Evolutionary conservation across 2,329 filamentous ascomycete genomes (phyloP), one percentile per base, ranked within the genome.

Genomic region (Aspergillus eucalypticola): DNA sequence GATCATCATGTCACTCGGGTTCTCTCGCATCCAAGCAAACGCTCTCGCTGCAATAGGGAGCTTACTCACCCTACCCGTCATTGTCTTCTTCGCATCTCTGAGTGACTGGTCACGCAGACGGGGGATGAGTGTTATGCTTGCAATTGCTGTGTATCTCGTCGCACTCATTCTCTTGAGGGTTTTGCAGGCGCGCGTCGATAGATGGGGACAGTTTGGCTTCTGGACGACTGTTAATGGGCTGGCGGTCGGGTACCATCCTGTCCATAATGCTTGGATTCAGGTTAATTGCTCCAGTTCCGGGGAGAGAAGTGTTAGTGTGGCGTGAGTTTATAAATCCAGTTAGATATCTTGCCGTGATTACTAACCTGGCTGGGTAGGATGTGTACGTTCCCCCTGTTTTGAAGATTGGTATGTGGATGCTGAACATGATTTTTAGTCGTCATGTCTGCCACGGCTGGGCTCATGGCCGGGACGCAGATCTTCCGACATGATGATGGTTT

Each of bases 211-310:
- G 10, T 83, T 80, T 73, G 81, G 76, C 0, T 69, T 85, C 5
- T 84, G 82, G 82, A 84, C 82, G 3, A 73, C 74, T 0, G 75
- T 84, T 3, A 84, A 84, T 66, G 72, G 72, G 1, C 78, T 84
- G 39, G 81, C 82, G 0, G 82, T 84, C 8, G 80, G 82, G 0
- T 84, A 84, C 62, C 82, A 84, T 67, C 82, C 82, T 0, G 75
- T 82, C 0, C 81, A 84, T 57, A 84, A 84, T 67, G 76, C 80
- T 0, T 84, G 82, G 82, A 71, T 82, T 17, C 81, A 83, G 65
- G 69, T 84, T 6, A 85, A 84, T 63, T 84, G 82, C 63, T 72
- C 71, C 13, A 78, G 79, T 17, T 66, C 78, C 0, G 69, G 76
- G 4, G 82, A 83, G 66, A 68, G 81, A 56, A 84, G 80, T 61